Evolutionary conservation across 768 basidiomycete species (phyloP), one percentile per base, ranked within the genome.

Genomic region (Omphalotus guepiniiformis): DNA sequence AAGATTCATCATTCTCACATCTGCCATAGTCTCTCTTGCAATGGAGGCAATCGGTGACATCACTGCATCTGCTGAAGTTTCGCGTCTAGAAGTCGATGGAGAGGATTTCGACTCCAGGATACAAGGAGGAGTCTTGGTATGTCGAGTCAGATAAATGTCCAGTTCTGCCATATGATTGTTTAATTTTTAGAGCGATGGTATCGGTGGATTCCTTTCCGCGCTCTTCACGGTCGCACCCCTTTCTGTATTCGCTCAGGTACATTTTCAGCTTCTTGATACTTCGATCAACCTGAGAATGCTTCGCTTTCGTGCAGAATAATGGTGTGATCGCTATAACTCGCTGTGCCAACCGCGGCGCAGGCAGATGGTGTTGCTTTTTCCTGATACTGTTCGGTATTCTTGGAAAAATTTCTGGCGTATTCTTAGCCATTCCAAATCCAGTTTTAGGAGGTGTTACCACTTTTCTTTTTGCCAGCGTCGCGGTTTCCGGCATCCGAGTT

Each of bases 21-120:
- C 41, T 18, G 42, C 2, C 6, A 12, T 42, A 85, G 80, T 89
- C 6, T 86, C 86, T 0, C 61, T 80, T 1, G 78, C 83, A 0
- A 85, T 91, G 82, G 90, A 92, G 64, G 83, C 87, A 7, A 91
- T 89, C 45, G 89, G 89, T 4, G 89, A 93, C 55, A 79, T 87
- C 53, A 87, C 88, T 1, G 87, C 89, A 0, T 83, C 83, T 8
- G 82, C 84, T 1, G 90, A 93, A 62, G 87, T 88, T 13, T 91
- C 88, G 1, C 78, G 79, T 8, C 70, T 87, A n/a, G 64, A 71
- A 6, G 86, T 92, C 26, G 75, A 80, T 21, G 90, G 89, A 0
- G 72, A 72, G 8, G 79, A 86, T 42, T 93, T 92, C 62, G 88
- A 93, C 62, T 76, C 78, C 1, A 75, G 88, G 9, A 85, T 93